Percentiles rank a stretch among this genome's conserved stretches.
Evolutionary conservation across 2,329 filamentous ascomycete species (phyloP).

Genomic region (Hypoxylon sp.): DNA sequence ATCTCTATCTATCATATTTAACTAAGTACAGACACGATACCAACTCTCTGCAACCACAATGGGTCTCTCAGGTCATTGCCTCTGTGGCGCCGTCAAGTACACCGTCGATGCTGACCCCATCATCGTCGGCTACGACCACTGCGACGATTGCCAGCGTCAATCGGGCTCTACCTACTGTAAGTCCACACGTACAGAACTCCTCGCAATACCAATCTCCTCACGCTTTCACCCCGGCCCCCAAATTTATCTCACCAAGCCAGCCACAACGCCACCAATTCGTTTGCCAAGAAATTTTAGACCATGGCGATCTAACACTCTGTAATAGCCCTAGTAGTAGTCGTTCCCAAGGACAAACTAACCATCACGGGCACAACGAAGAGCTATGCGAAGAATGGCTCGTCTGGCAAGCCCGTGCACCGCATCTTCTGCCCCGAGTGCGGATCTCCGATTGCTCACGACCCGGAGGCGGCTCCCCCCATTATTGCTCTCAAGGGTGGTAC

Average conservation of each 20-base stretch:
- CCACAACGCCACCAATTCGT: not conserved
- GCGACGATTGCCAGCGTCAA: conserved; percentile 80
- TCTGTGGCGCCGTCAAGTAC: conserved; percentile 81
- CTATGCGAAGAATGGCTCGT: conserved; percentile 71
- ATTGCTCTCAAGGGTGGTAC: conserved; percentile 79
- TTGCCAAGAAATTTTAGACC: not conserved
- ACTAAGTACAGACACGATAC: conserved; percentile 18
- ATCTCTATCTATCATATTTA: conserved; percentile 25
- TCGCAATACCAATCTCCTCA: not conserved
- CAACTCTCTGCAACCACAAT: conserved; percentile 60
- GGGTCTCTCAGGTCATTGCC: conserved; percentile 78
- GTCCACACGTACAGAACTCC: conserved; percentile 45
- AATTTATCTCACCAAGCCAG: not conserved
- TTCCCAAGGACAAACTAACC: conserved; percentile 75
- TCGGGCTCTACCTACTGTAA: conserved; percentile 77
- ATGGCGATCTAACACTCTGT: conserved; percentile 30
- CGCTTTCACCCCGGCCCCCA: not conserved
- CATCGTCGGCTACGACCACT: conserved; percentile 76
- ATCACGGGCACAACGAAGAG: conserved; percentile 76
- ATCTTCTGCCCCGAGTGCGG: conserved; percentile 79
- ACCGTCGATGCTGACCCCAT: conserved; percentile 60
- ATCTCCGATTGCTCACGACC: conserved; percentile 78
- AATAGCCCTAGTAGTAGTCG: conserved; percentile 74
- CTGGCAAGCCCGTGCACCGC: conserved; percentile 75
- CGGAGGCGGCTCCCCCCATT: conserved; percentile 77